These are phyloP conservation scores for Linderniella brevidens DNA, from an alignment of 257 asterid species.

Conservation along the genomic window DNA sequence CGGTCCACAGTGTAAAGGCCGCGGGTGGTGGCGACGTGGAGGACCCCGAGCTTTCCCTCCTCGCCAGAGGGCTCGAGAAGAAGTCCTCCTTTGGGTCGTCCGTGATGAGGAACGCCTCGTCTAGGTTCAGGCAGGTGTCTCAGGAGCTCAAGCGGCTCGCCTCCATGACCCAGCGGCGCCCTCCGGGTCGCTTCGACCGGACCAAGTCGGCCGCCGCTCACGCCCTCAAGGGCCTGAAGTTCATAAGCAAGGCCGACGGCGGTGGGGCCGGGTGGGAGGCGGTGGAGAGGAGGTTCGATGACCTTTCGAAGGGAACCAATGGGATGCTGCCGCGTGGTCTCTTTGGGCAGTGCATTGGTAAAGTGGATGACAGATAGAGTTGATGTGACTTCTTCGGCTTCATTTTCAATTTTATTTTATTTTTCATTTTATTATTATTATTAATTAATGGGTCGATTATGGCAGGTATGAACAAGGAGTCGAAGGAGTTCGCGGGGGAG, in stretches of 20 bases:
- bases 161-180: slow-evolving; percentile 31
- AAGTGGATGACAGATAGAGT: background rate
- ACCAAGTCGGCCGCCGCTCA: slow-evolving; percentile 67
- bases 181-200: slow-evolving; percentile 37
- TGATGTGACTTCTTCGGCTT: background rate
- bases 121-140: slow-evolving; percentile 51
- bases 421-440: background rate
- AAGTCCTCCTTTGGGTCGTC: slow-evolving; percentile 50
- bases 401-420: background rate
- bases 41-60: slow-evolving; percentile 69
- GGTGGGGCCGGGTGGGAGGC: slow-evolving; percentile 73
- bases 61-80: slow-evolving; percentile 61
- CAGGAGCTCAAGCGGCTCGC: slow-evolving; percentile 74
- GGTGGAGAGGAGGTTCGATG: slow-evolving; percentile 59
- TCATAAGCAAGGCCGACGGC: slow-evolving; percentile 60
- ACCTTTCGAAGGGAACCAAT: slow-evolving; percentile 26
- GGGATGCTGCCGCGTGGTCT: slow-evolving; percentile 56
- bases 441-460: background rate
- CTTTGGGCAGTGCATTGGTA: slow-evolving; percentile 89
- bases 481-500: slow-evolving; percentile 69
- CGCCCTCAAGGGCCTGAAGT: slow-evolving; percentile 82
- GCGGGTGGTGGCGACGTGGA: slow-evolving; percentile 78
- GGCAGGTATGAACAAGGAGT: slow-evolving; percentile 86
- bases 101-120: slow-evolving; percentile 57
- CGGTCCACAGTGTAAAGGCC: slow-evolving; percentile 75